Evolutionary conservation across 495 filamentous ascomycete species (phyloP).

Genomic region (Lasiosphaeris hirsuta): DNA sequence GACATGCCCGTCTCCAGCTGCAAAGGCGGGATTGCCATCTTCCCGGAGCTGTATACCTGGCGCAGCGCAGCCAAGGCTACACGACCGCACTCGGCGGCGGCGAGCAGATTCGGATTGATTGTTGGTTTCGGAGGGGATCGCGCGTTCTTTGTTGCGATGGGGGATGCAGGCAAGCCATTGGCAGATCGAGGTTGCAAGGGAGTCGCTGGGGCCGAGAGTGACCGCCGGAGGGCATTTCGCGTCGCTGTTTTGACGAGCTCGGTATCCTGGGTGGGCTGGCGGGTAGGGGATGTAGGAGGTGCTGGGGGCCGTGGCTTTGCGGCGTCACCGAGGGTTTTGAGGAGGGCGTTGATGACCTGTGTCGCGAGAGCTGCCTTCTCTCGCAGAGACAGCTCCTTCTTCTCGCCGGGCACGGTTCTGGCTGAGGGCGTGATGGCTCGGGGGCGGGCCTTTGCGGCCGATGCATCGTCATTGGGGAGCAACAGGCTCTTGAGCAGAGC

Average conservation of each 20-base stretch:
- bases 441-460: conserved; percentile 28
- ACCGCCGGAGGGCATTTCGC: conserved; percentile 40
- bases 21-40: conserved; percentile 53
- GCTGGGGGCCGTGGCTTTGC: conserved; percentile 48
- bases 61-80: conserved; percentile 69
- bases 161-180: conserved; percentile 51
- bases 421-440: conserved; percentile 23
- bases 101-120: conserved; percentile 34
- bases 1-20: conserved; percentile 85
- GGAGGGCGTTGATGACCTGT: conserved; percentile 71
- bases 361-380: conserved; percentile 73
- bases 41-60: conserved; percentile 49
- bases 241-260: conserved; percentile 33
- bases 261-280: conserved; percentile 27
- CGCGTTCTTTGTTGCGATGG: conserved; percentile 30
- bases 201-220: conserved; percentile 45
- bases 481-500: conserved; percentile 51
- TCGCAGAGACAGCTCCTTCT: conserved; percentile 47
- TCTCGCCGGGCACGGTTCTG: conserved; percentile 17
- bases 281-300: conserved; percentile 19
- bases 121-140: conserved; percentile 26
- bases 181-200: conserved; percentile 52
- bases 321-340: conserved; percentile 72
- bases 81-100: conserved; percentile 71
- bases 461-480: conserved; percentile 31